These are phyloP conservation scores for Protomyces lactucae-debilis DNA, from an alignment of 1,139 yeast genomes.

Conservation along the genomic window DNA sequence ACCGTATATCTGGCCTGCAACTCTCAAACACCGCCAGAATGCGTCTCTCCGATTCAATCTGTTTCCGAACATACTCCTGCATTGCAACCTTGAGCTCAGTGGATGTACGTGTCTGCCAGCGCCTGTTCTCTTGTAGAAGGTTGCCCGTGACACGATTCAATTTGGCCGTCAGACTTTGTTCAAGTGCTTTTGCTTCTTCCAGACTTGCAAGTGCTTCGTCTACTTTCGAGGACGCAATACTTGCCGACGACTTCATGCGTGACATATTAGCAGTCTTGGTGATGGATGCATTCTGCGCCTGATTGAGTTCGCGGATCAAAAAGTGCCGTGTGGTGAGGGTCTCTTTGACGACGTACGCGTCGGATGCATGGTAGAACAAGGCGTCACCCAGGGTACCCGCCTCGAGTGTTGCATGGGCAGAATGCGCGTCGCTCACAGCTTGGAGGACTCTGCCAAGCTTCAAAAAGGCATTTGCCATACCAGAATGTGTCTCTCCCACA, in stretches of 20 bases:
- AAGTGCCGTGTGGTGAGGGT: slow-evolving; percentile 87
- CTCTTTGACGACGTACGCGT: slow-evolving; percentile 83
- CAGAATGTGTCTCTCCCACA: slow-evolving; percentile 54
- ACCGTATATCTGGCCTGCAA: slow-evolving; percentile 66
- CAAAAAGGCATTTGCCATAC: slow-evolving; percentile 79
- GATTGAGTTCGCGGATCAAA: slow-evolving; percentile 78
- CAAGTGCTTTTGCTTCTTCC: slow-evolving; percentile 74
- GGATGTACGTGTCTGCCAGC: slow-evolving; percentile 55
- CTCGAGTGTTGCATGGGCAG: slow-evolving; percentile 68
- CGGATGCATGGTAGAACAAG: slow-evolving; percentile 57
- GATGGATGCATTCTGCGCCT: slow-evolving; percentile 71
- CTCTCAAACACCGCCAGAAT: slow-evolving; percentile 71
- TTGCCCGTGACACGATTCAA: slow-evolving; percentile 80
- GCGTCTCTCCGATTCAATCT: slow-evolving; percentile 82
- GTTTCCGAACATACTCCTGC: slow-evolving; percentile 58
- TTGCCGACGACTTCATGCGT: slow-evolving; percentile 63
- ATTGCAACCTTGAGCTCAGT: slow-evolving; percentile 51
- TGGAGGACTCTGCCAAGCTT: slow-evolving; percentile 65
- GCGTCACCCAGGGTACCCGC: slow-evolving; percentile 77
- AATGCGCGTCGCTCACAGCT: slow-evolving; percentile 68
- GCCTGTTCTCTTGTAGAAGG: slow-evolving; percentile 67
- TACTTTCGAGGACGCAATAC: slow-evolving; percentile 75
- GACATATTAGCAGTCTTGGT: slow-evolving; percentile 69
- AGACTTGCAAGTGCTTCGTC: slow-evolving; percentile 81
- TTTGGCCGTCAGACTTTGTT: slow-evolving; percentile 67